Percentiles rank a stretch among this genome's conserved stretches.
Evolutionary conservation across 2,329 filamentous ascomycete species (phyloP).

Genomic region (Aaosphaeria pasadenensis): DNA sequence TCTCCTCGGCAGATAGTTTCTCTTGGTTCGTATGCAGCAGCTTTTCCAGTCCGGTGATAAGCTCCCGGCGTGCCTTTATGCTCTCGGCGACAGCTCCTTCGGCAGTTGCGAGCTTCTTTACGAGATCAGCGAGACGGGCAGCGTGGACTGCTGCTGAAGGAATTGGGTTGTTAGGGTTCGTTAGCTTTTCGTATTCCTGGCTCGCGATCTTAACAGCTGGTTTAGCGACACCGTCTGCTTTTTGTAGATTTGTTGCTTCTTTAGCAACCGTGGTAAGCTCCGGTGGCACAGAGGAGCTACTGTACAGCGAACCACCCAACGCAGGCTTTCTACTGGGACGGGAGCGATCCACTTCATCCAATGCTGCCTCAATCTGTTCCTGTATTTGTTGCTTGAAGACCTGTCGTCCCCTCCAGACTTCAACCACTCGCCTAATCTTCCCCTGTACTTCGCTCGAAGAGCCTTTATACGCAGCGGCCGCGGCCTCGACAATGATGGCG

Average conservation of each 20-base stretch:
- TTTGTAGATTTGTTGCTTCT: slow-evolving; percentile 70
- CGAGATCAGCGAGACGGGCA: slow-evolving; percentile 80
- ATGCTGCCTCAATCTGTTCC: slow-evolving; percentile 71
- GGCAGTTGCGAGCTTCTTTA: slow-evolving; percentile 83
- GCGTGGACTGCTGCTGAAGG: slow-evolving; percentile 89
- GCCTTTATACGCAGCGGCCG: slow-evolving; percentile 84
- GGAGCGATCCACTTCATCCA: slow-evolving; percentile 64
- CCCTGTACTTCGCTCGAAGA: slow-evolving; percentile 77
- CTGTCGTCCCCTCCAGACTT: slow-evolving; percentile 84
- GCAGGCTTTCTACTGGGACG: slow-evolving; percentile 54
- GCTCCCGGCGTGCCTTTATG: slow-evolving; percentile 75
- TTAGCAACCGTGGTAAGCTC: slow-evolving; percentile 76
- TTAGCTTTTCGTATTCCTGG: slow-evolving; percentile 80
- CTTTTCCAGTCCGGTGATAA: slow-evolving; percentile 80
- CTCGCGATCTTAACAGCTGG: slow-evolving; percentile 68
- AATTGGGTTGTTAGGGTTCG: slow-evolving; percentile 63
- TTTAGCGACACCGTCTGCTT: slow-evolving; percentile 66
- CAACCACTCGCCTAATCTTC: slow-evolving; percentile 83
- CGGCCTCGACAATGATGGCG: slow-evolving; percentile 88
- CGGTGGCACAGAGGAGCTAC: slow-evolving; percentile 61
- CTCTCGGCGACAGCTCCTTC: slow-evolving; percentile 87
- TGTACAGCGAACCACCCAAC: slow-evolving; percentile 70
- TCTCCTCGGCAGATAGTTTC: slow-evolving; percentile 68
- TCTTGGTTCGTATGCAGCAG: slow-evolving; percentile 71
- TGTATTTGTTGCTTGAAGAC: slow-evolving; percentile 84